Percentiles rank a stretch among this genome's conserved stretches.
phyloP scores from a whole-genome alignment of 495 filamentous ascomycete species.

The Penicillium coprophilum region DNA sequence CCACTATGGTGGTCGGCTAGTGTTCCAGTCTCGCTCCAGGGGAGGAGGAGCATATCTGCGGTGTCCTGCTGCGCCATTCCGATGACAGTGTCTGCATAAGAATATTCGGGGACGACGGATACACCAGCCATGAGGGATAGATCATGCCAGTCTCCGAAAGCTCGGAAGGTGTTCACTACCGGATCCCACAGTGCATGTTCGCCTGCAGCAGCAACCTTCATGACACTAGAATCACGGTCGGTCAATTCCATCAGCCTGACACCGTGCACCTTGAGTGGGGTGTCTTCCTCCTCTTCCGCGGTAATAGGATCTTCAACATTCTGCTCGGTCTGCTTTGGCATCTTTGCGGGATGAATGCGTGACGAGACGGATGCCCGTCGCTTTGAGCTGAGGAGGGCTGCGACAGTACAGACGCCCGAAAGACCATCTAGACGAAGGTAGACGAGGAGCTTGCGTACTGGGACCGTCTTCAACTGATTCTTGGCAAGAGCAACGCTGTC shows the following conservation, averaged over 20 bases:
- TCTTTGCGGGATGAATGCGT: constrained; percentile 52
- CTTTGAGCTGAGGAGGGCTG: constrained; percentile 61
- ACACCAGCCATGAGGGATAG: constrained; percentile 80
- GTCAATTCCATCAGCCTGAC: constrained; percentile 84
- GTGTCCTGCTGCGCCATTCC: constrained; percentile 62
- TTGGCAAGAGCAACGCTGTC: constrained; percentile 46
- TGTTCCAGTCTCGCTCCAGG: constrained; percentile 85
- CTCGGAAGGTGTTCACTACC: constrained; percentile 87
- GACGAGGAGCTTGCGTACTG: constrained; percentile 54
- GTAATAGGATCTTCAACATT: constrained; percentile 29
- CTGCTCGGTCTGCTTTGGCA: constrained; percentile 22
- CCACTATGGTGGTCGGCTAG: constrained; percentile 57
- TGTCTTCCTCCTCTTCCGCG: constrained; percentile 23
- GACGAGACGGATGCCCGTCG: constrained; percentile 21
- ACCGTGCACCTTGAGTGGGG: constrained; percentile 76
- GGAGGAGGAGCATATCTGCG: constrained; percentile 81
- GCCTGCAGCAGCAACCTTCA: constrained; percentile 85
- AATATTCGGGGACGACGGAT: constrained; percentile 69
- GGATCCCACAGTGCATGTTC: constrained; percentile 78
- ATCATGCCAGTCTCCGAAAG: constrained; percentile 82
- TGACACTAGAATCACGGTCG: constrained; percentile 90
- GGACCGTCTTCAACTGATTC: constrained; percentile 33
- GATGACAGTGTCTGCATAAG: constrained; percentile 75
- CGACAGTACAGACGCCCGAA: constrained; percentile 80
- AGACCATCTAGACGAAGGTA: constrained; percentile 88